Evolutionary conservation across 2,329 filamentous ascomycete genomes (phyloP), one percentile per base, ranked within the genome.

Genomic region (Fusarium xyrophilum): DNA sequence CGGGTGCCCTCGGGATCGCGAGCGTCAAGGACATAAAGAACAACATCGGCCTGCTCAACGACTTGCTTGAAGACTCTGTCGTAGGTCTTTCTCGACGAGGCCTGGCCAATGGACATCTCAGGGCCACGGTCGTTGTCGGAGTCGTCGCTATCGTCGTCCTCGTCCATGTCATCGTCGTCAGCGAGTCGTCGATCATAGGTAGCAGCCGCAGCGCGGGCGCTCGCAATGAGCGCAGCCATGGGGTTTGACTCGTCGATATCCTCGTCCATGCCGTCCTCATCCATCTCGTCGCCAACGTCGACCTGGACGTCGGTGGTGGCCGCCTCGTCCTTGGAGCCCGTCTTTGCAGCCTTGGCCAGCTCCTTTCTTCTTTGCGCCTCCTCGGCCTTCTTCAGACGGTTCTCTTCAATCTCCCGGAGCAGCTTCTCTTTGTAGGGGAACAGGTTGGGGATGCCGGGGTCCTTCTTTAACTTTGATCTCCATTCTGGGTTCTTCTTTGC

Each of bases 381-480:
- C 76, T 97, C 93, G 68, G 89, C 88, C 83, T 95, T 97, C 78
- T 87, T 83, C 71, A 90, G 83, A 76, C 91, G 91, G 74, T 88
- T 91, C 81, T 97, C 93, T 82, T 99, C 96, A 73, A 99, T 96
- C 80, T 99, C 93, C 61, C 94, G 89, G 35, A 99, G 86, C 30
- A 99, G 87, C 84, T 91, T 94, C 79, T 97, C 94, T 83, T 99
- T 99, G 85, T 96, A 97, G 2, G 96, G 96, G 82, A 97, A 99
- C 36, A 97, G 82, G 77, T 98, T 99, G 40, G 96, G 96, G 67
- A 99, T 97, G 50, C 96, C 96, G 27, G 95, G 96, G 75, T 99
- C 96, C 83, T 98, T 99, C 88, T 97, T 98, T 72, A 97, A 79
- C 79, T 93, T 92, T 63, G 93, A 94, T 73, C 92, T 89, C 93